Evolutionary conservation across 2,329 filamentous ascomycete genomes (phyloP).

Genomic region (Cladosporium cucumerinum): DNA sequence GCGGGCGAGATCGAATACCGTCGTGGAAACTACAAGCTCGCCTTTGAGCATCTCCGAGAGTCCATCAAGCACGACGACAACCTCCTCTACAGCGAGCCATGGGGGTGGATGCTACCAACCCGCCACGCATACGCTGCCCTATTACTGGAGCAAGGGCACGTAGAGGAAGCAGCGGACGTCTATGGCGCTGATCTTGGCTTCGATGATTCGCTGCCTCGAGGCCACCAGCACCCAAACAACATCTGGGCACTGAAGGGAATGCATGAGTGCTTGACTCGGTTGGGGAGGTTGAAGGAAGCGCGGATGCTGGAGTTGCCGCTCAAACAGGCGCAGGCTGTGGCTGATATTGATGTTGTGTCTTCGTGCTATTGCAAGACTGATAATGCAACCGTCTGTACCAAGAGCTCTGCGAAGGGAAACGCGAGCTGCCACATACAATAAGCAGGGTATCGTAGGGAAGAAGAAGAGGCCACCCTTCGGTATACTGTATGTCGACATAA

Average conservation of each 20-base stretch:
- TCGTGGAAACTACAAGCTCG: constrained; percentile 53
- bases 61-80: constrained; percentile 58
- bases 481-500: not conserved
- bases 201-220: constrained; percentile 54
- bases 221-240: constrained; percentile 67
- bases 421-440: not conserved
- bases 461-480: not conserved
- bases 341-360: constrained; percentile 57
- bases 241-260: constrained; percentile 73
- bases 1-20: constrained; percentile 73
- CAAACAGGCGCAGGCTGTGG: constrained; percentile 51
- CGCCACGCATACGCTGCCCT: constrained; percentile 67
- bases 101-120: constrained; percentile 75
- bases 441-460: not conserved
- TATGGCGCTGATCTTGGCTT: constrained; percentile 43
- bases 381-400: not conserved
- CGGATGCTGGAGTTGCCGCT: constrained; percentile 50
- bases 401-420: not conserved
- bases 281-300: constrained; percentile 39
- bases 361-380: constrained; percentile 56
- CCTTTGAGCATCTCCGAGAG: constrained; percentile 56
- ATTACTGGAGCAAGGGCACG: constrained; percentile 58
- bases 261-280: constrained; percentile 66
- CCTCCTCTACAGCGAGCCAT: constrained; percentile 68
- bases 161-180: constrained; percentile 38